Conservation (phyloP, 1,284 basidiomycete genomes). For the Tylopilus sp. region DNA sequence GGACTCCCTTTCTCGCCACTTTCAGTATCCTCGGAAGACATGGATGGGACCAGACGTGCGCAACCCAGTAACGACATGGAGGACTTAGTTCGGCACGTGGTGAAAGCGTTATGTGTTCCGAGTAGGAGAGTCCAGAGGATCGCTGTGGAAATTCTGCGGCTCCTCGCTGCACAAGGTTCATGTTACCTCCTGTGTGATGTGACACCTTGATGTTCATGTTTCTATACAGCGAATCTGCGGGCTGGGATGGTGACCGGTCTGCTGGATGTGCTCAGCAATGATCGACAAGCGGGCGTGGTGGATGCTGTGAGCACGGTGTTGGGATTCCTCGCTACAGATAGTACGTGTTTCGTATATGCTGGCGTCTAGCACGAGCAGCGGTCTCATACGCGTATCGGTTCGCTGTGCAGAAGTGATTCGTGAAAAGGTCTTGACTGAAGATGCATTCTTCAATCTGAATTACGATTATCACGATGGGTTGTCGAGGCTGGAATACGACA, state of each 20-base stretch:
- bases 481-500: constrained; percentile 22
- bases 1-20: neutral
- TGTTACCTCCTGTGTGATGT: neutral
- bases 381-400: neutral
- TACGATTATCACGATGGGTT: constrained; percentile 32
- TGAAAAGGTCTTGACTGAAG: constrained; percentile 21
- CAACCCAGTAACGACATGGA: constrained; percentile 4
- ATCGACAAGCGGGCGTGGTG: constrained; percentile 31
- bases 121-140: constrained; percentile 27
- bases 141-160: constrained; percentile 22
- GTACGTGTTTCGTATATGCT: constrained; percentile 21
- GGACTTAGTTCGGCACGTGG: constrained; percentile 25
- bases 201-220: neutral
- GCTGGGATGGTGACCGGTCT: constrained; percentile 20
- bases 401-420: constrained; percentile 26
- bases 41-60: neutral
- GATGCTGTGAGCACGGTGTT: constrained; percentile 25
- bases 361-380: too few species aligned
- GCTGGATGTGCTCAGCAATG: constrained; percentile 23
- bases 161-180: constrained; percentile 29
- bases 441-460: constrained; percentile 28
- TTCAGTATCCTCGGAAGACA: neutral
- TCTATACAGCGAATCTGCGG: constrained; percentile 18
- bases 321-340: constrained; percentile 17
- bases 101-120: constrained; percentile 28